These are phyloP conservation scores for Penstemon barbatus DNA, from an alignment of 257 asterid species.

Conservation along the genomic window DNA sequence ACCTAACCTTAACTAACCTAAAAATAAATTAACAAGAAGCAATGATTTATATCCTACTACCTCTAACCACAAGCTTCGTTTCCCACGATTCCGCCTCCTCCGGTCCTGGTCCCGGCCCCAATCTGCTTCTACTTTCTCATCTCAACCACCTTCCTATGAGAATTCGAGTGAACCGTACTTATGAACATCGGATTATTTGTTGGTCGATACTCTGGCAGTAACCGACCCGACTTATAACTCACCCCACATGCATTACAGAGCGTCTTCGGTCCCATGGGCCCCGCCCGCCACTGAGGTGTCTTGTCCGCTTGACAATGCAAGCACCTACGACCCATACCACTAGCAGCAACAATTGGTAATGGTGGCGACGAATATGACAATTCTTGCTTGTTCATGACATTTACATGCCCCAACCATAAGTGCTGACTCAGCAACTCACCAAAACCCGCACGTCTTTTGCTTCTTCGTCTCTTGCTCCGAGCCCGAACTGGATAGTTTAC, in stretches of 20 bases:
- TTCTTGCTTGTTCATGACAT: too few relatives aligned
- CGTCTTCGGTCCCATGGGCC: slow-evolving; percentile 81
- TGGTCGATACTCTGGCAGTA: slow-evolving; percentile 85
- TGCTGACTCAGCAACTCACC: slow-evolving; percentile 26
- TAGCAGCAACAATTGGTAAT: background rate
- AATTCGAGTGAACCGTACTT: slow-evolving; percentile 60
- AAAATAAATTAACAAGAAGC: too few relatives aligned
- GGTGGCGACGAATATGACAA: slow-evolving; percentile 16
- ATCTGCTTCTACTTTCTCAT: slow-evolving; percentile 66
- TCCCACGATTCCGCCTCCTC: too few relatives aligned
- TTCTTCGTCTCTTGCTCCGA: slow-evolving; percentile 52
- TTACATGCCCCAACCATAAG: too few relatives aligned
- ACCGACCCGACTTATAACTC: slow-evolving; percentile 77
- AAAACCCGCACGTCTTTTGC: slow-evolving; percentile 20
- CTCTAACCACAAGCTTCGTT: too few relatives aligned
- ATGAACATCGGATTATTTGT: slow-evolving; percentile 76
- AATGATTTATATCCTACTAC: background rate
- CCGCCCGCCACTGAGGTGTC: slow-evolving; percentile 92
- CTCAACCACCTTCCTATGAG: slow-evolving; percentile 80
- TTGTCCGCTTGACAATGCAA: slow-evolving; percentile 73
- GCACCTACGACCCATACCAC: slow-evolving; percentile 68
- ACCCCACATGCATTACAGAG: slow-evolving; percentile 92
- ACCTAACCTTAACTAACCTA: background rate
- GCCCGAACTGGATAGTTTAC: slow-evolving; percentile 50
- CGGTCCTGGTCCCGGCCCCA: background rate